Evolutionary conservation across 306 rosid genomes (phyloP).

Genomic region (Inga laurina): DNA sequence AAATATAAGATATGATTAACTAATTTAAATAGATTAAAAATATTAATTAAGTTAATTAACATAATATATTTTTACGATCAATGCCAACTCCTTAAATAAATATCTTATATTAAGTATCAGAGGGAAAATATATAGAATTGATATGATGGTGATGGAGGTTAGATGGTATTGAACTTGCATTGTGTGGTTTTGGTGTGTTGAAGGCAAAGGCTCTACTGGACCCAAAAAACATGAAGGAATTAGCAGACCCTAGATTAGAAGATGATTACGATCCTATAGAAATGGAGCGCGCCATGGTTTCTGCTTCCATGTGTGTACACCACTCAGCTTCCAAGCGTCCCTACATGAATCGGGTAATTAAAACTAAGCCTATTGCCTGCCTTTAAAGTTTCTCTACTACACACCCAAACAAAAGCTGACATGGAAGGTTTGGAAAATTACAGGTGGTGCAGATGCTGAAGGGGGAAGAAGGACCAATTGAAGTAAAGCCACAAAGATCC

Average conservation of each 20-base stretch:
- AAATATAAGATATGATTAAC: too few relatives aligned
- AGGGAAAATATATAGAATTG: too few relatives aligned
- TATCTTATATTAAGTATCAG: too few relatives aligned
- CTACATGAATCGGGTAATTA: conserved; percentile 60
- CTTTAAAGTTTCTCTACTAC: too few relatives aligned
- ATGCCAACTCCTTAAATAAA: too few relatives aligned
- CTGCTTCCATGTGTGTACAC: conserved; percentile 75
- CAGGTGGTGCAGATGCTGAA: conserved; percentile 64
- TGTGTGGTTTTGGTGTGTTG: neutral
- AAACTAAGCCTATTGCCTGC: neutral
- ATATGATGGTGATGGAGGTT: too few relatives aligned
- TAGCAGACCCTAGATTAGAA: conserved; percentile 65
- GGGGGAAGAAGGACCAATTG: conserved; percentile 53
- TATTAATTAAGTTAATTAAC: too few relatives aligned
- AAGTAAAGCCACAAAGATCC: conserved; percentile 46
- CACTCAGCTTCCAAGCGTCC: conserved; percentile 74
- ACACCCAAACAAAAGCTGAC: neutral
- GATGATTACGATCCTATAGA: conserved; percentile 49
- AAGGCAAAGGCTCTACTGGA: conserved; percentile 82
- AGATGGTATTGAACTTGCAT: neutral
- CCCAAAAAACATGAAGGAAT: conserved; percentile 42
- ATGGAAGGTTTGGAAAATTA: neutral
- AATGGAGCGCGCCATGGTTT: conserved; percentile 60
- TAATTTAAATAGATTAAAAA: too few relatives aligned
- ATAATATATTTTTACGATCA: too few relatives aligned